A percentile compares a stretch with the other conserved stretches of the same genome.
phyloP scores from a whole-genome alignment of 129 eudicot genomes.

The Flaveria bidentis region DNA sequence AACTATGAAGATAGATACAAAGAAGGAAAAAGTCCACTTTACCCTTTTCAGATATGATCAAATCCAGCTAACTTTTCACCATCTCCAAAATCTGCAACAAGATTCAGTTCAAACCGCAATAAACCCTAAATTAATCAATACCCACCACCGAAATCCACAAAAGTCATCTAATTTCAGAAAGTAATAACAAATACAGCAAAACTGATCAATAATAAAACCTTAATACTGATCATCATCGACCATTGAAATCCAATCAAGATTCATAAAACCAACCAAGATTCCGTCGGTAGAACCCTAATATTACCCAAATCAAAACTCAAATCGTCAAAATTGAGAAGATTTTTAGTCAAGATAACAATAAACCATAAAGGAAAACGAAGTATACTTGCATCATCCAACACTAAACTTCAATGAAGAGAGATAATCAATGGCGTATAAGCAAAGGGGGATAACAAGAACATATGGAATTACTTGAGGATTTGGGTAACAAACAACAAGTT shows the following conservation, averaged over 20 bases:
- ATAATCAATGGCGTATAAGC: conserved; percentile 42
- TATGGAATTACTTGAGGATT: conserved; percentile 33
- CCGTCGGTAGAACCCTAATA: conserved; percentile 25
- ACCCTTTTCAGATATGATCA: conserved; percentile 32
- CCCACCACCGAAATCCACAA: conserved; percentile 25
- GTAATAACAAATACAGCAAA: conserved; percentile 23
- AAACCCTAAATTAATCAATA: conserved; percentile 35
- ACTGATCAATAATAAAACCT: conserved; percentile 22
- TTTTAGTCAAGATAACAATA: conserved; percentile 11
- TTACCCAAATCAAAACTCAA: conserved; percentile 24
- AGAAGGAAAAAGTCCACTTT: conserved; percentile 13
- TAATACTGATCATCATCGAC: conserved; percentile 30
- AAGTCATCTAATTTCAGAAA: conserved; percentile 20
- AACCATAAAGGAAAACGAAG: conserved; percentile 24
- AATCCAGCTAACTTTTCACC: conserved; percentile 35
- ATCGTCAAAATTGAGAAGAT: conserved; percentile 23
- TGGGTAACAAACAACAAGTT: conserved; percentile 39
- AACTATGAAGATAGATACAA: background rate
- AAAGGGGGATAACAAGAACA: conserved; percentile 23
- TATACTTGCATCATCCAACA: background rate
- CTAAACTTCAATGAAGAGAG: conserved; percentile 20
- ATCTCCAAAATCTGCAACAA: conserved; percentile 28
- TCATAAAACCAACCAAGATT: background rate
- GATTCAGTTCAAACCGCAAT: conserved; percentile 27
- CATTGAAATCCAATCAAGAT: conserved; percentile 24